These are phyloP conservation scores for Allium fistulosum DNA, from an alignment of 106 monocot species.

Conservation along the genomic window DNA sequence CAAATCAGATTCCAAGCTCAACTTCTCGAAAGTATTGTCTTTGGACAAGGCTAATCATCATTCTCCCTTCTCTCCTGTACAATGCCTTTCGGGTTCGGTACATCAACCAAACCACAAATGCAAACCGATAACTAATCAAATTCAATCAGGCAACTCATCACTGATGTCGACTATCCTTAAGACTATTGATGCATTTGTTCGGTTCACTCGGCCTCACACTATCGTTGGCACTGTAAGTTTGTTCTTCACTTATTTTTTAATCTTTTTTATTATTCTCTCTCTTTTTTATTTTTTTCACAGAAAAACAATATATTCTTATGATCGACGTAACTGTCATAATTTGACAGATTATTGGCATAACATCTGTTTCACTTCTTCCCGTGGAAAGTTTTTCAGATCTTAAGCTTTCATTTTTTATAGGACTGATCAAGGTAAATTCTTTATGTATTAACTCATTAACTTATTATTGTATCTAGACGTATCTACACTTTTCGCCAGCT, in stretches of 20 bases:
- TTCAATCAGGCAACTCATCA: too few species aligned
- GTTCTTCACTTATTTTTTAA: background rate
- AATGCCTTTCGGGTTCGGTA: too few species aligned
- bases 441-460: background rate
- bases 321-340: background rate
- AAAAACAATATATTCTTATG: background rate
- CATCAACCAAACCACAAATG: too few species aligned
- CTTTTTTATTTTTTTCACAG: background rate
- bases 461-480: background rate
- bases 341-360: slow-evolving; percentile 23
- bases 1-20: too few species aligned
- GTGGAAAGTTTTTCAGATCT: slow-evolving; percentile 19
- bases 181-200: slow-evolving; percentile 18
- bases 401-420: slow-evolving; percentile 16
- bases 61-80: too few species aligned
- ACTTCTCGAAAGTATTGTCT: too few species aligned
- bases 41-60: too few species aligned
- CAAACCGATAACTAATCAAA: too few species aligned
- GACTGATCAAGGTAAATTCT: slow-evolving; percentile 21
- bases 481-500: background rate
- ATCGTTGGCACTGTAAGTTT: slow-evolving; percentile 36
- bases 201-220: slow-evolving; percentile 38
- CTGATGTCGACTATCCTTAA: background rate
- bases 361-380: slow-evolving; percentile 36
- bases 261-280: background rate